A percentile compares a stretch with the other conserved stretches of the same genome.
These are phyloP conservation scores for Asclepias syriaca DNA, from an alignment of 257 asterid genomes.

Conservation along the genomic window DNA sequence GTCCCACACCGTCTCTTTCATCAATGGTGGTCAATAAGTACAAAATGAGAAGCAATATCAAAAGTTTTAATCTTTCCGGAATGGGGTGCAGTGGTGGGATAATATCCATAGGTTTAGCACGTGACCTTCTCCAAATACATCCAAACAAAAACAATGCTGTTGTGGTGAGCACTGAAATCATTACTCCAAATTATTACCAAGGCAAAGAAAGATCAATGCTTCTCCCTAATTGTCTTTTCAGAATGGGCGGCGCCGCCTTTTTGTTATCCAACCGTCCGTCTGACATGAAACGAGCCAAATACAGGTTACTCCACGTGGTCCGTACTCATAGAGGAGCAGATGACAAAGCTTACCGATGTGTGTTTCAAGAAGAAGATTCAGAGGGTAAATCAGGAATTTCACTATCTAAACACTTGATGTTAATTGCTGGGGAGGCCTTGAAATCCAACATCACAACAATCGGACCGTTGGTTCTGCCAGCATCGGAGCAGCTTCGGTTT, in stretches of 20 bases:
- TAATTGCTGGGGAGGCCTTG: conserved; percentile 49
- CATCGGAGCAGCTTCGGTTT: conserved; percentile 51
- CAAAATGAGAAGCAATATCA: conserved; percentile 46
- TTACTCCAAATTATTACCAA: conserved; percentile 36
- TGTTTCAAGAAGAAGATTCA: conserved; percentile 38
- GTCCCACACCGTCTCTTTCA: conserved; percentile 54
- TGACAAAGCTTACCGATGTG: not conserved
- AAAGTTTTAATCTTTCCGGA: conserved; percentile 44
- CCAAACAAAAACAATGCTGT: conserved; percentile 38
- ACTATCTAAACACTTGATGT: conserved; percentile 49
- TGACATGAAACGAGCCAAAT: not conserved
- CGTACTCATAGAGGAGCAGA: not conserved
- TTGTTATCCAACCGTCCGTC: not conserved
- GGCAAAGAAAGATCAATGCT: conserved; percentile 6
- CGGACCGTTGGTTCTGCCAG: conserved; percentile 50
- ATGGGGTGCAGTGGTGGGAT: conserved; percentile 65
- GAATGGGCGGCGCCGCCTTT: not conserved
- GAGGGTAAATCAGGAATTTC: conserved; percentile 47
- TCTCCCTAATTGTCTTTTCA: not conserved
- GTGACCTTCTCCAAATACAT: conserved; percentile 42
- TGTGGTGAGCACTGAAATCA: conserved; percentile 47
- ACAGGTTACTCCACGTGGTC: not conserved
- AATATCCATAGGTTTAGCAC: conserved; percentile 45
- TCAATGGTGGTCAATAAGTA: conserved; percentile 53
- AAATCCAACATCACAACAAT: conserved; percentile 56